phyloP scores from a whole-genome alignment of 371 early-diverging fungal species.

The Saksenaea oblongispora region DNA sequence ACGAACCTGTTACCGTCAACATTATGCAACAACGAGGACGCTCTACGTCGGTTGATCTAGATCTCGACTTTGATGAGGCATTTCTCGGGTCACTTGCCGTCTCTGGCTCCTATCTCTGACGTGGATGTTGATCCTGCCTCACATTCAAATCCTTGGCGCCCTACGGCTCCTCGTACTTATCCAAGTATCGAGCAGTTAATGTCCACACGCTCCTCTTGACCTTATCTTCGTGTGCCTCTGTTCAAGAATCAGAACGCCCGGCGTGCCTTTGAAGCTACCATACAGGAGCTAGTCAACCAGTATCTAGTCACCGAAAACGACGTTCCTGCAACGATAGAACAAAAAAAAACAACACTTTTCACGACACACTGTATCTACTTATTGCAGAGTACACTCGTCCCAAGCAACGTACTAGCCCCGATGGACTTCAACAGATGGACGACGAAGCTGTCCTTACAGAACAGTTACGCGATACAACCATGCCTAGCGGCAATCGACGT shows the following conservation, averaged over 20 bases:
- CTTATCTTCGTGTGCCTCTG: background rate
- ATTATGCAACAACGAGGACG: background rate
- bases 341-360: constrained; percentile 3
- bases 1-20: background rate
- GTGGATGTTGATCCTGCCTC: background rate
- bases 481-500: background rate
- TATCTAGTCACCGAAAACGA: background rate
- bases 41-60: background rate
- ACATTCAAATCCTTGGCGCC: background rate
- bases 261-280: background rate
- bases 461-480: background rate
- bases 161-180: background rate
- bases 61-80: background rate
- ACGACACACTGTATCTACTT: background rate
- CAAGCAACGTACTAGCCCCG: background rate
- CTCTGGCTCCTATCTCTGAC: background rate
- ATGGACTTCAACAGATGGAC: constrained; percentile 1
- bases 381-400: constrained; percentile 3
- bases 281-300: background rate
- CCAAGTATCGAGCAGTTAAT: background rate
- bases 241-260: background rate
- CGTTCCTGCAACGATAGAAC: background rate
- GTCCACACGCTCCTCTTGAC: background rate
- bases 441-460: background rate
- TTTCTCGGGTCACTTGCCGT: background rate